These are phyloP conservation scores for Hemerocallis citrina DNA, from an alignment of 106 monocot species.

Conservation along the genomic window DNA sequence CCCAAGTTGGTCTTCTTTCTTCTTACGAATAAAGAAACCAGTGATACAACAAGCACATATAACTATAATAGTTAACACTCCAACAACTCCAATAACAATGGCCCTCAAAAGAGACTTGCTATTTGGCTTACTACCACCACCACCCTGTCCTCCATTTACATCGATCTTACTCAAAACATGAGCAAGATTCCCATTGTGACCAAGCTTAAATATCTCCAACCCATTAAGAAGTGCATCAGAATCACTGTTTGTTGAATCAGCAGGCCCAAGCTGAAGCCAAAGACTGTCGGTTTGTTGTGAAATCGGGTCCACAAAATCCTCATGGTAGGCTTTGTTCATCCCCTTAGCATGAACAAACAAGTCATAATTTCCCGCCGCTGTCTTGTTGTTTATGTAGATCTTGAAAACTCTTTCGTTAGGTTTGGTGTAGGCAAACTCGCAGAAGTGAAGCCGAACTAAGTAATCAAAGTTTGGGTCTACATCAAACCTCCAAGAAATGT, in stretches of 20 bases:
- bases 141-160: not conserved
- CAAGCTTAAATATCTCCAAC: constrained; percentile 69
- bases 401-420: constrained; percentile 44
- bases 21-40: constrained; percentile 9
- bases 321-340: constrained; percentile 59
- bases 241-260: constrained; percentile 25
- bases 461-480: constrained; percentile 57
- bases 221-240: constrained; percentile 62
- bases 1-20: constrained; percentile 17
- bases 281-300: constrained; percentile 21
- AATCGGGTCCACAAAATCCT: constrained; percentile 37
- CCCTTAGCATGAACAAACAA: constrained; percentile 43
- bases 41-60: constrained; percentile 6
- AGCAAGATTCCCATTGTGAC: constrained; percentile 55
- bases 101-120: constrained; percentile 13
- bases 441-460: constrained; percentile 66
- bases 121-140: not conserved
- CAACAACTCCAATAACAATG: constrained; percentile 15
- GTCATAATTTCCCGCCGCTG: constrained; percentile 51
- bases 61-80: constrained; percentile 1
- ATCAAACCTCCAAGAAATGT: constrained; percentile 64
- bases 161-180: constrained; percentile 17
- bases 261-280: constrained; percentile 59
- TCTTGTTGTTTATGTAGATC: constrained; percentile 58
- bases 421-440: constrained; percentile 36